Base-by-base conservation (phyloP, 805 yeast genomes). In the Kluyveromyces lactis region DNA sequence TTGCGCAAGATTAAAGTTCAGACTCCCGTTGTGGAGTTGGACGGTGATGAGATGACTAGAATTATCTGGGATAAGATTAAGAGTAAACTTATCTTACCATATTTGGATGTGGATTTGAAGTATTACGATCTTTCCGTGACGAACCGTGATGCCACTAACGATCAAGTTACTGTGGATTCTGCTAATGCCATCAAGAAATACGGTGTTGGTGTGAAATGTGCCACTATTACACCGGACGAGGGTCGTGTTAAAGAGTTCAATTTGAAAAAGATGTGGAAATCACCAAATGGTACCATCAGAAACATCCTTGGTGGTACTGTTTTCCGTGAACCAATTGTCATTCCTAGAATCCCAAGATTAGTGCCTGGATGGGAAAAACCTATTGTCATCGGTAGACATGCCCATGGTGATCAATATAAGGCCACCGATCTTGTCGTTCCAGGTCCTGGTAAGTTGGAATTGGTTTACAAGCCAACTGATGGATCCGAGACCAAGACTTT, bases 41-140 rank as follows among this genome's bases (percentile, higher is more conserved):
- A 82, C 54, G 92, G 92, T 52, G 92, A 83, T 60, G 92, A 83
- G 60, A 81, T 81, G 90, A 83, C 92, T 47, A 69, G 90, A 60
- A 81, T 83, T 55, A 83, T 83, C 60, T 83, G 92, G 92, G 71
- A 75, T 46, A 68, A 74, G 52, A 83, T 83, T 64, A 81, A 81
- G 60, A 73, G 72, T 43, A 73, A 77, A 56, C 69, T 83, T 51
- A 73, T 83, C 53, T 56, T 66, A 44, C 92, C 90, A 6, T 81
- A 75, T 57, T 61, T 83, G 47, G 83, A 83, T 47, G 71, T 83
- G 32, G 86, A 82, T 48, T 67, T 83, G 60, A 79, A 81, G 52
- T 82, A 82, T 62, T 83, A 79, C 59, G 92, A 83, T 60, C 68
- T 83, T 51, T 77, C 85, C 21, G 72, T 83, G 47, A 68, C 74